These are phyloP conservation scores for Nelumbo lutea DNA, from an alignment of 164 flowering plant species.

Conservation along the genomic window DNA sequence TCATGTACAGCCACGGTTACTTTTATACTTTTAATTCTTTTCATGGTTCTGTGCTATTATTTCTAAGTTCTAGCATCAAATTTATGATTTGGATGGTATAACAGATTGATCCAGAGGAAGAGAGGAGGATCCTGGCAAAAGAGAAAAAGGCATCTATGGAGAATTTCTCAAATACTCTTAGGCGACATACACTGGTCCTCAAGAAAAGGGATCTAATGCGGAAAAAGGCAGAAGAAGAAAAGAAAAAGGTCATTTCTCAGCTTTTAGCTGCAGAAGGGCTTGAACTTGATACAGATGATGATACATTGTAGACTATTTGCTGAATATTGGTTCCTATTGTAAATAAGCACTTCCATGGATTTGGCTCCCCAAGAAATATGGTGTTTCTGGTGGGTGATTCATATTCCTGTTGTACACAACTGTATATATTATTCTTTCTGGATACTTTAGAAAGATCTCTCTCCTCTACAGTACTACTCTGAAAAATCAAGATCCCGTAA, in stretches of 20 bases:
- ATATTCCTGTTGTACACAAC: conserved; percentile 15
- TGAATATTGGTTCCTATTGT: neutral
- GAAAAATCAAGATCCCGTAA: too few relatives aligned
- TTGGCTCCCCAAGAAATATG: neutral
- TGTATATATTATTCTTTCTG: conserved; percentile 23
- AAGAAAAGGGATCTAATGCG: conserved; percentile 86
- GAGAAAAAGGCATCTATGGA: conserved; percentile 80
- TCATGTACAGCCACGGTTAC: too few relatives aligned
- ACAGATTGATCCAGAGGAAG: conserved; percentile 92
- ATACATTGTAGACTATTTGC: conserved; percentile 21
- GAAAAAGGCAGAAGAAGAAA: conserved; percentile 79
- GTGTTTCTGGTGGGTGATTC: conserved; percentile 5
- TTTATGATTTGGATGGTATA: conserved; percentile 1
- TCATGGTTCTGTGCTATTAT: neutral
- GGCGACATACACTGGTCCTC: conserved; percentile 75
- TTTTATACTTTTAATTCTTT: too few relatives aligned
- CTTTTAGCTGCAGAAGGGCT: conserved; percentile 95
- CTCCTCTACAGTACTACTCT: too few relatives aligned
- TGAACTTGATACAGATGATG: conserved; percentile 68
- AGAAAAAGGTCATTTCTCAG: conserved; percentile 47
- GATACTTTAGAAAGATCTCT: neutral
- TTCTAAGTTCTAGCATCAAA: neutral
- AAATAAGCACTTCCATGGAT: neutral
- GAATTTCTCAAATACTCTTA: conserved; percentile 59
- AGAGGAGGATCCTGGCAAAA: conserved; percentile 66